Evolutionary conservation across 1,284 basidiomycete genomes (phyloP).

Genomic region (Sanghuangporus sanghuang): DNA sequence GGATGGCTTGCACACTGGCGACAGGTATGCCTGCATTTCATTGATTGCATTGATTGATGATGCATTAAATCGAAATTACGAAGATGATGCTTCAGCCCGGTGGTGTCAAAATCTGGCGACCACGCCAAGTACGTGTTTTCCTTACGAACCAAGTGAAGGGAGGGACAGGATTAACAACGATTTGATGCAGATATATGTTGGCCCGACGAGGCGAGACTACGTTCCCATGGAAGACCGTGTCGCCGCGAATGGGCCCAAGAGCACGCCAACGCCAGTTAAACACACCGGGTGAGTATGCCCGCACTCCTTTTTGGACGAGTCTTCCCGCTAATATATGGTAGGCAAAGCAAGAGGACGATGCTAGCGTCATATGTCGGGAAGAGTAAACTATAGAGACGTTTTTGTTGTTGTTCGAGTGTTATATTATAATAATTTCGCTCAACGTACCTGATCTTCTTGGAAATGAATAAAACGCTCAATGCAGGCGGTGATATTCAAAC

Average conservation of each 20-base stretch:
- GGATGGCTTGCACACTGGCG: conserved; percentile 89
- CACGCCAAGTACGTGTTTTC: conserved; percentile 55
- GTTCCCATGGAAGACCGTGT: conserved; percentile 57
- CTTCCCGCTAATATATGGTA: conserved; percentile 27
- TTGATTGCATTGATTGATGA: background rate
- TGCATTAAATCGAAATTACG: background rate
- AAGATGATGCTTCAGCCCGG: conserved; percentile 85
- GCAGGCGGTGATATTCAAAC: background rate
- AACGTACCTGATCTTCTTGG: background rate
- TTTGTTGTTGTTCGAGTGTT: background rate
- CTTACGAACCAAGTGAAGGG: conserved; percentile 13
- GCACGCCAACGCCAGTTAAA: conserved; percentile 59
- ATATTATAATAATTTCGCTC: background rate
- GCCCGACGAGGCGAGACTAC: conserved; percentile 67
- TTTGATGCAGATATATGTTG: conserved; percentile 62
- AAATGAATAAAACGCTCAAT: conserved; percentile 2
- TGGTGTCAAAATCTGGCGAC: conserved; percentile 89
- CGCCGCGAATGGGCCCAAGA: conserved; percentile 44
- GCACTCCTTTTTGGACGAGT: background rate
- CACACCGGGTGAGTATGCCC: conserved; percentile 64
- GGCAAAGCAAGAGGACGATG: conserved; percentile 73
- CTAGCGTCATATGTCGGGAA: conserved; percentile 67
- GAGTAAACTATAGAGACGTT: conserved; percentile 40
- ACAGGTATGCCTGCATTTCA: conserved; percentile 40
- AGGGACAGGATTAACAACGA: background rate